Evolutionary conservation across 2,329 filamentous ascomycete species (phyloP).

Genomic region (Celoporthe dispersa): DNA sequence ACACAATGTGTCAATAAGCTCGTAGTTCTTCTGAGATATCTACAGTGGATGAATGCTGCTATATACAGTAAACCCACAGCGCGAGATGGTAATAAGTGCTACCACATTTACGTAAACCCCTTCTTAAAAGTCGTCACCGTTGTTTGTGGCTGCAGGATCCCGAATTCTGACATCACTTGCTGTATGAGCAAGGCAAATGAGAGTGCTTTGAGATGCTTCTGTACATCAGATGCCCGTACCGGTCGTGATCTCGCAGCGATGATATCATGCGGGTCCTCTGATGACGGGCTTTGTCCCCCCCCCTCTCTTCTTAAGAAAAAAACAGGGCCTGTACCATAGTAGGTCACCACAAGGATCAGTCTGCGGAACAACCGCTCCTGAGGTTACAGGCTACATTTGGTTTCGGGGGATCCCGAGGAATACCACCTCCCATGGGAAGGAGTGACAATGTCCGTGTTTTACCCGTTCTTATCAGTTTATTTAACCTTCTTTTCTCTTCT

Average conservation of each 20-base stretch:
- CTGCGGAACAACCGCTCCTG: neutral
- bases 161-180: neutral
- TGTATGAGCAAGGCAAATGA: neutral
- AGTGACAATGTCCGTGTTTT: neutral
- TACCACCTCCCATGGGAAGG: neutral
- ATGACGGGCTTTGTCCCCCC: neutral
- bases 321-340: neutral
- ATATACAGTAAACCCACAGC: too few relatives aligned
- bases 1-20: neutral
- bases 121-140: neutral
- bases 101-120: neutral
- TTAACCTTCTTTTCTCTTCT: neutral
- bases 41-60: neutral
- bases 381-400: neutral
- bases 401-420: neutral
- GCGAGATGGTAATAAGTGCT: too few relatives aligned
- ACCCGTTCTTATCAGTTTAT: neutral
- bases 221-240: too few relatives aligned
- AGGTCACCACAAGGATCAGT: neutral
- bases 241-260: slow-evolving; percentile 1
- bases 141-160: neutral
- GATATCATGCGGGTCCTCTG: slow-evolving; percentile 11
- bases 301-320: too few relatives aligned
- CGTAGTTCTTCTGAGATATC: neutral
- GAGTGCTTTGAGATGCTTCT: neutral